Evolutionary conservation across 2,329 filamentous ascomycete genomes (phyloP), one percentile per base, ranked within the genome.

Genomic region (Fusarium sambucinum): DNA sequence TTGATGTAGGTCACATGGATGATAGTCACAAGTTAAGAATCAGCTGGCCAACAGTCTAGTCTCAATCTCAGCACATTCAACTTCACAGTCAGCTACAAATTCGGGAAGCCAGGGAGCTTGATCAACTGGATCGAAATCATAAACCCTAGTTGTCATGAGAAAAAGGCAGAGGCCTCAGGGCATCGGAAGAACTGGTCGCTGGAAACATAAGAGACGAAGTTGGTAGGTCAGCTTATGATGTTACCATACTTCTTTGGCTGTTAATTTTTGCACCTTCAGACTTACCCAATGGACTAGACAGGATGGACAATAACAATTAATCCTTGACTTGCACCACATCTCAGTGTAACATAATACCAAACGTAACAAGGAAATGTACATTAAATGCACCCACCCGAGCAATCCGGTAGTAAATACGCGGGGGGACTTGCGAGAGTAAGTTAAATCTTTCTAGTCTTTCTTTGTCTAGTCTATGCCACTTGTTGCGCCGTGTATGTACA

Each of bases 391-490:
- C 13, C n/a, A 35, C 40, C n/a, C 32, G 7, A 30, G 23, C 33
- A 37, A 30, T n/a, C 21, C 11, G 37, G n/a, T 25, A 38, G 50
- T n/a, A 16, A 27, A 29, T 16, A 48, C 12, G 37, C 12, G 17
- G 11, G 14, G 11, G 14, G 16, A n/a, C 5, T 17, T 32, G 27
- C 42, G 21, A 37, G 45, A 59, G 42, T 27, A 59, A 38, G n/a
- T 48, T 33, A 38, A 55, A 25, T 57, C 33, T 62, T 41, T 67
- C 47, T 62, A 55, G 17, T 57, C 46, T 66, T 67, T 55, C 58
- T 60, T 42, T 53, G 53, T 71, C 70, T 72, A 71, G 45, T 73
- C 70, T 73, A 66, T 71, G 53, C 50, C 51, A 35, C 62, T 41
- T 58, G 46, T 53, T 53, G 62, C 65, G 63, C 66, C 61, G 44